A percentile compares a stretch with the other conserved stretches of the same genome.
Conservation (phyloP, 768 basidiomycete species). For the Lactarius tabidus region DNA sequence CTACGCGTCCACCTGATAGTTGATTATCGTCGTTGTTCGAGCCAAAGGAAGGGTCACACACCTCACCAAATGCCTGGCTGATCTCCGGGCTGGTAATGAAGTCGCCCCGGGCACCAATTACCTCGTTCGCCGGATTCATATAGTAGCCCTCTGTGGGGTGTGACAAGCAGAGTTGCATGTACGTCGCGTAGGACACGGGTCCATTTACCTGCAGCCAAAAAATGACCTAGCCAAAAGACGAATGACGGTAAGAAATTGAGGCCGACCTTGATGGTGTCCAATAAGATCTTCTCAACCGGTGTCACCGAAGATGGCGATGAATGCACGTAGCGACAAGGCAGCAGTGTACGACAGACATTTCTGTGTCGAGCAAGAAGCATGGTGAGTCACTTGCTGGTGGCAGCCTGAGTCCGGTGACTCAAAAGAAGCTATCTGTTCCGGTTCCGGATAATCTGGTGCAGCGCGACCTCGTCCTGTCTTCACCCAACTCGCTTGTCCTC, state of each 20-base stretch:
- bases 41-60: constrained; percentile 35
- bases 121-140: constrained; percentile 63
- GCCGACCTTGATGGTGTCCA: constrained; percentile 66
- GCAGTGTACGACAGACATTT: not conserved
- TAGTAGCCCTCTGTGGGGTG: constrained; percentile 95
- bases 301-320: constrained; percentile 9
- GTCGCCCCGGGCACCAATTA: constrained; percentile 87
- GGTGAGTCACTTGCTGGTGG: too few species aligned
- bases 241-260: not conserved
- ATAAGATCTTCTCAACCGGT: constrained; percentile 58
- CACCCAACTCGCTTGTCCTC: not conserved
- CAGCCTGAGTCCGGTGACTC: too few species aligned
- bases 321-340: constrained; percentile 4
- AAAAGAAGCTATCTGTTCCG: not conserved
- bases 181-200: constrained; percentile 80
- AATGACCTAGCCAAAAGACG: not conserved
- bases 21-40: constrained; percentile 37
- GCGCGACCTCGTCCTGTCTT: not conserved
- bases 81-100: constrained; percentile 98
- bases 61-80: constrained; percentile 95
- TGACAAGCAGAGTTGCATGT: constrained; percentile 87
- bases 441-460: not conserved
- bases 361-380: constrained; percentile 8
- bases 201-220: constrained; percentile 91
- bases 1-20: constrained; percentile 44